These are phyloP conservation scores for Ophiostoma fasciatum DNA, from an alignment of 2,329 filamentous ascomycete genomes.

Conservation along the genomic window DNA sequence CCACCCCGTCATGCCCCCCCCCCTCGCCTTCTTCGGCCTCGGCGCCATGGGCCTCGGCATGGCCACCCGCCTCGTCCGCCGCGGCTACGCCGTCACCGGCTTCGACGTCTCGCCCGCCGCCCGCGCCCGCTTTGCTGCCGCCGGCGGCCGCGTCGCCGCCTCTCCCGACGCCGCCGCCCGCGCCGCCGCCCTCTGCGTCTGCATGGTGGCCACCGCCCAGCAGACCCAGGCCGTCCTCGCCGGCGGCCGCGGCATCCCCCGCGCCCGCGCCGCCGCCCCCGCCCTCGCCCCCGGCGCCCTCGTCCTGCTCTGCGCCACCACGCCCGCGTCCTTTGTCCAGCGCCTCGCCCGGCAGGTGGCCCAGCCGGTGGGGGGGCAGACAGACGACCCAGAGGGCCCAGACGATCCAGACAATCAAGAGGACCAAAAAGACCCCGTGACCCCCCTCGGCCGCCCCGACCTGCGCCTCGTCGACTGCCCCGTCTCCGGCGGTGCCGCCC, in stretches of 20 bases:
- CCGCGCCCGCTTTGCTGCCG: constrained; percentile 47
- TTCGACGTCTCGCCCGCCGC: constrained; percentile 57
- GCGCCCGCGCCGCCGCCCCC: constrained; percentile 31
- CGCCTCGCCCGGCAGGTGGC: constrained; percentile 42
- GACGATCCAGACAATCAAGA: no score
- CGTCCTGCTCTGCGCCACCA: constrained; percentile 55
- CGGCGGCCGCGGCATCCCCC: no score
- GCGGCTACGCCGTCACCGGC: constrained; percentile 52
- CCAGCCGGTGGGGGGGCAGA: constrained; percentile 35
- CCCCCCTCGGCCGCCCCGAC: constrained; percentile 41
- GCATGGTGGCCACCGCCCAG: constrained; percentile 61
- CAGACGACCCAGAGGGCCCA: no score
- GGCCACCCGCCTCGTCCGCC: constrained; percentile 56
- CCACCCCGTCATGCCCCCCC: no score
- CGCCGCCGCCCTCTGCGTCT: constrained; percentile 46
- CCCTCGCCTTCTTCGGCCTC: constrained; percentile 61
- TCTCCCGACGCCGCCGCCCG: constrained; percentile 47
- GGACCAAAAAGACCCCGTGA: no score
- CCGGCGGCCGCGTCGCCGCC: constrained; percentile 43
- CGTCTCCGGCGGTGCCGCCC: constrained; percentile 54
- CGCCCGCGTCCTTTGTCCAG: constrained; percentile 50
- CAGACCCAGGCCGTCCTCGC: constrained; percentile 55
- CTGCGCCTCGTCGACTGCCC: constrained; percentile 56
- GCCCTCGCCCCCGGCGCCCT: constrained; percentile 41
- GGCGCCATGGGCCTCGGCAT: constrained; percentile 75